phyloP scores from a whole-genome alignment of 345 rosid genomes.

The Bretschneidera sinensis region DNA sequence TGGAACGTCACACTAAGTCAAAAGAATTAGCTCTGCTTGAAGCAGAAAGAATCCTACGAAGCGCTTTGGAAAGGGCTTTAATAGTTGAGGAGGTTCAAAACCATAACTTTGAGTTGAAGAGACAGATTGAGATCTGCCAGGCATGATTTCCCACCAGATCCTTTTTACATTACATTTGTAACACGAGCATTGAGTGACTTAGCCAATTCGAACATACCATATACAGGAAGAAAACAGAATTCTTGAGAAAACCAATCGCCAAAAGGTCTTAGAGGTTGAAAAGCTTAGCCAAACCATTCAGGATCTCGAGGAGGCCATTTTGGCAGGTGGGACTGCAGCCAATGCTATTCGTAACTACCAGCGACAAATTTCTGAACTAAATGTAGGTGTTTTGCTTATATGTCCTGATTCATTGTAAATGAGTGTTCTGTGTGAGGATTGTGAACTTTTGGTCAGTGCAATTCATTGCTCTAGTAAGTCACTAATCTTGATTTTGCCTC shows the following conservation, averaged over 20 bases:
- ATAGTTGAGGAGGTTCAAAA: conserved; percentile 95
- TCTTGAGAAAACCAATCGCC: conserved; percentile 91
- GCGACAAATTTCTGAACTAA: conserved; percentile 69
- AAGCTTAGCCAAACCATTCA: conserved; percentile 78
- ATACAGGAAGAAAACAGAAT: conserved; percentile 82
- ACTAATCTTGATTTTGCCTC: neutral
- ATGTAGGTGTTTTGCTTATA: conserved; percentile 37
- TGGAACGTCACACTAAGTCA: conserved; percentile 83
- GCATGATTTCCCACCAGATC: conserved; percentile 19
- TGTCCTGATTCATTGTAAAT: no score
- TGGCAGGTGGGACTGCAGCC: conserved; percentile 81
- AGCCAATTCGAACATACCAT: neutral
- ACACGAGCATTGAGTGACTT: neutral
- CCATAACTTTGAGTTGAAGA: conserved; percentile 73
- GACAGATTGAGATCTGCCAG: conserved; percentile 90
- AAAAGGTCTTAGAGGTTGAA: conserved; percentile 80
- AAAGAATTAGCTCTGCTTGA: conserved; percentile 82
- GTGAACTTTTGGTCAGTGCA: no score
- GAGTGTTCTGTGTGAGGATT: no score
- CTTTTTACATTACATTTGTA: neutral
- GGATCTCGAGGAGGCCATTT: conserved; percentile 82
- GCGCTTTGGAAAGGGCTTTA: conserved; percentile 86
- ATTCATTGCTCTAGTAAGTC: no score
- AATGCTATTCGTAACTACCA: conserved; percentile 67
- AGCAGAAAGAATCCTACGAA: conserved; percentile 77